phyloP scores from a whole-genome alignment of 495 filamentous ascomycete genomes.

The Neurospora africana region DNA sequence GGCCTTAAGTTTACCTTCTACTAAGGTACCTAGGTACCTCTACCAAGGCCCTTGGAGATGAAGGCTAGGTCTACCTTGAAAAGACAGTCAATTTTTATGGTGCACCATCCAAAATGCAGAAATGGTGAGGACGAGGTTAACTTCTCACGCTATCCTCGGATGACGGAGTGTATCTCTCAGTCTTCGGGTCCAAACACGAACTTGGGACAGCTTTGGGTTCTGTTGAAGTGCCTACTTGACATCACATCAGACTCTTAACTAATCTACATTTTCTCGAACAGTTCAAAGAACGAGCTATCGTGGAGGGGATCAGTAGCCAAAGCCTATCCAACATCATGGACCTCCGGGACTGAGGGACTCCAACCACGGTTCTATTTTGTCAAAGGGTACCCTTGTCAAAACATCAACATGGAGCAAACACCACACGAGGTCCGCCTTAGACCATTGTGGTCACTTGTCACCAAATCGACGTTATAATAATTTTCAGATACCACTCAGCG shows the following conservation, averaged over 20 bases:
- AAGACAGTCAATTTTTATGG: not conserved
- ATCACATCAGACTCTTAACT: too few relatives aligned
- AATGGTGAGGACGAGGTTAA: not conserved
- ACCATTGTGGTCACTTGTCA: not conserved
- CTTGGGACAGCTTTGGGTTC: too few relatives aligned
- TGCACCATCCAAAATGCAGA: not conserved
- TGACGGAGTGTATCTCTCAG: not conserved
- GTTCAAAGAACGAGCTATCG: too few relatives aligned
- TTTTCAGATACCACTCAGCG: not conserved
- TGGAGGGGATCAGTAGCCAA: too few relatives aligned
- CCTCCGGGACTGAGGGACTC: not conserved
- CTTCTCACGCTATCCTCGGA: not conserved
- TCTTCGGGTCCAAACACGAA: not conserved
- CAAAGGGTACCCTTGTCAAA: too few relatives aligned
- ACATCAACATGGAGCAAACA: not conserved
- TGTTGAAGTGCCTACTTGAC: too few relatives aligned
- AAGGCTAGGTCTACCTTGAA: not conserved
- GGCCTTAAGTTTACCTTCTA: not conserved
- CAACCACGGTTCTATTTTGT: too few relatives aligned
- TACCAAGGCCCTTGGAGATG: not conserved
- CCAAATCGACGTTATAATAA: not conserved
- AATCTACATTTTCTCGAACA: too few relatives aligned
- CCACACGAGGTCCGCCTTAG: fast-evolving
- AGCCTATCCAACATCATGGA: not conserved
- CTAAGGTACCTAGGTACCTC: too few relatives aligned